Conservation (phyloP, 164 flowering plant genomes). For the Umbellularia californica region DNA sequence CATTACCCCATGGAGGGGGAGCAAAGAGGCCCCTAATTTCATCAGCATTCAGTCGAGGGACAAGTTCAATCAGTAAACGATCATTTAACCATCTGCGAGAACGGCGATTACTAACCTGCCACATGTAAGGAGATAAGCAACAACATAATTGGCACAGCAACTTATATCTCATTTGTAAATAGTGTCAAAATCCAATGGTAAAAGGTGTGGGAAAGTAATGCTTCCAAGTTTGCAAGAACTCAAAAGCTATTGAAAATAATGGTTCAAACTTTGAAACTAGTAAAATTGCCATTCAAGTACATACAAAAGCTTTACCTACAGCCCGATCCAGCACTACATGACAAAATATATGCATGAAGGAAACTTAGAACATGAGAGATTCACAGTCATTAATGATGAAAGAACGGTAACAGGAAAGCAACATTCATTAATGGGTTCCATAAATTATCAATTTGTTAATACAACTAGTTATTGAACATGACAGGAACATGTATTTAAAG, state of each 20-base stretch:
- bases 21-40: conserved; percentile 96
- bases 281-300: no score
- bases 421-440: no score
- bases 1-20: conserved; percentile 96
- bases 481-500: no score
- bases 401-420: no score
- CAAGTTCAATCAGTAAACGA: conserved; percentile 88
- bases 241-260: not conserved
- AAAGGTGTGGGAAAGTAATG: no score
- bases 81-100: conserved; percentile 90
- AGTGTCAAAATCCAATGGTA: not conserved
- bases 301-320: no score
- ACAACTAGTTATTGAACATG: no score
- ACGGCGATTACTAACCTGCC: conserved; percentile 82
- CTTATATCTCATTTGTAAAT: not conserved
- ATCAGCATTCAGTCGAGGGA: conserved; percentile 79
- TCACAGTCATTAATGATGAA: no score
- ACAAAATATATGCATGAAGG: no score
- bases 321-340: no score
- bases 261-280: not conserved
- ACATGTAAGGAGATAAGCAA: conserved; percentile 4
- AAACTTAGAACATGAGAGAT: no score
- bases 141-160: not conserved
- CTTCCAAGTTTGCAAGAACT: not conserved
- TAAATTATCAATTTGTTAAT: no score